Percentiles rank a stretch among this genome's conserved stretches.
phyloP scores from a whole-genome alignment of 441 rosid genomes.

The Croton laevigatus region DNA sequence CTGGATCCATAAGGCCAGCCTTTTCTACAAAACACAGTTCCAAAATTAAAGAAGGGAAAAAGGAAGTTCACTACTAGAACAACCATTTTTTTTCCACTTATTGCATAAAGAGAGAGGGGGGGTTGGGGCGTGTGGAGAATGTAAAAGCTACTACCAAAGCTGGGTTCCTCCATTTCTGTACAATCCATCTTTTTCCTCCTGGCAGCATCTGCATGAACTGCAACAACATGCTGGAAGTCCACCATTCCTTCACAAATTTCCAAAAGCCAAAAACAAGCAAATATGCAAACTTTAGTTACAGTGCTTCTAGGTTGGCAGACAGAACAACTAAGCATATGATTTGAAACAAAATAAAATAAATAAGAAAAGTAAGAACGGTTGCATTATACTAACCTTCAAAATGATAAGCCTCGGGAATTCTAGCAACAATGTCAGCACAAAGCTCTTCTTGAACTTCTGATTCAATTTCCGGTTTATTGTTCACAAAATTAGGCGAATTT shows the following conservation, averaged over 20 bases:
- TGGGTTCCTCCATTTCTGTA: slow-evolving; percentile 50
- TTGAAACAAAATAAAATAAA: background rate
- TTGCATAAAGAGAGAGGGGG: background rate
- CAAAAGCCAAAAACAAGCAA: background rate
- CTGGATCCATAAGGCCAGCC: slow-evolving; percentile 59
- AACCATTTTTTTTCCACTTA: background rate
- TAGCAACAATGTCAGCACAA: slow-evolving; percentile 71
- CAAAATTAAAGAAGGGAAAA: background rate
- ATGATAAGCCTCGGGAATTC: slow-evolving; percentile 61
- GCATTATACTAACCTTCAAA: slow-evolving; percentile 62
- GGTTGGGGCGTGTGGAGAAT: no score
- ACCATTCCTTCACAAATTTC: slow-evolving; percentile 62
- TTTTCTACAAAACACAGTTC: slow-evolving; percentile 35
- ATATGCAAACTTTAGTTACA: background rate
- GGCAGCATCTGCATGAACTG: slow-evolving; percentile 79
- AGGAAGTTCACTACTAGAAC: background rate
- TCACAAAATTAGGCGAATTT: slow-evolving; percentile 18
- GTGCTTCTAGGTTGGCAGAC: background rate
- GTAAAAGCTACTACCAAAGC: slow-evolving; percentile 39
- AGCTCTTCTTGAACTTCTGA: slow-evolving; percentile 31
- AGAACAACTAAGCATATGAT: background rate
- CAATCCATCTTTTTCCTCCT: slow-evolving; percentile 62
- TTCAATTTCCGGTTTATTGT: slow-evolving; percentile 22
- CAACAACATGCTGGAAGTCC: slow-evolving; percentile 92
- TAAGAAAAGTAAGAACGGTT: background rate